Evolutionary conservation across 768 basidiomycete species (phyloP).

Genomic region (Peribolospora baueri): DNA sequence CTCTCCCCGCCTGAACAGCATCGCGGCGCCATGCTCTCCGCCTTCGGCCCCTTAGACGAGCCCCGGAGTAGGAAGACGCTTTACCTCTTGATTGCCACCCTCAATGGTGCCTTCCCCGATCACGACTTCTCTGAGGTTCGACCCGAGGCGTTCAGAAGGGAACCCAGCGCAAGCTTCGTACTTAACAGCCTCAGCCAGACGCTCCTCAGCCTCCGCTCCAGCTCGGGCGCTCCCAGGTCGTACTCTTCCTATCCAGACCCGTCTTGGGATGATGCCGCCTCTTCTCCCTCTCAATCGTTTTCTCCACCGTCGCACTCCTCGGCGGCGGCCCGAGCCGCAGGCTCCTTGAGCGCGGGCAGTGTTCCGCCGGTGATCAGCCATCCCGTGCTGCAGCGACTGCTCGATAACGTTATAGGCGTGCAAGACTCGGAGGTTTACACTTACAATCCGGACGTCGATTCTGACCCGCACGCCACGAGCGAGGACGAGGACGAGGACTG

Average conservation of each 20-base stretch:
- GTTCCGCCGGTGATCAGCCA: constrained; percentile 28
- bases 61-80: constrained; percentile 66
- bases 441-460: constrained; percentile 74
- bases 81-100: constrained; percentile 81
- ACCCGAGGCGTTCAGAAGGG: constrained; percentile 67
- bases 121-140: constrained; percentile 85
- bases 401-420: constrained; percentile 74
- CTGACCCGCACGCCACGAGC: constrained; percentile 58
- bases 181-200: constrained; percentile 67
- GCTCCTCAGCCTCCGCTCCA: constrained; percentile 33
- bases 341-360: constrained; percentile 24
- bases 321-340: constrained; percentile 33
- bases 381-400: constrained; percentile 59
- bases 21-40: constrained; percentile 45
- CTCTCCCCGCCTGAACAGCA: constrained; percentile 49
- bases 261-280: constrained; percentile 24
- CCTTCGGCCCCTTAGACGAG: constrained; percentile 76
- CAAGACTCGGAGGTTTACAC: constrained; percentile 86
- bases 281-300: background rate
- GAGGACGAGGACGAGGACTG: constrained; percentile 20
- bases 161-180: constrained; percentile 36
- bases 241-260: constrained; percentile 70
- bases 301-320: background rate
- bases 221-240: constrained; percentile 25
- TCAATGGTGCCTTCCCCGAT: constrained; percentile 94